Conservation (phyloP, 1,284 basidiomycete genomes). For the Fomitiporia mediterranea region DNA sequence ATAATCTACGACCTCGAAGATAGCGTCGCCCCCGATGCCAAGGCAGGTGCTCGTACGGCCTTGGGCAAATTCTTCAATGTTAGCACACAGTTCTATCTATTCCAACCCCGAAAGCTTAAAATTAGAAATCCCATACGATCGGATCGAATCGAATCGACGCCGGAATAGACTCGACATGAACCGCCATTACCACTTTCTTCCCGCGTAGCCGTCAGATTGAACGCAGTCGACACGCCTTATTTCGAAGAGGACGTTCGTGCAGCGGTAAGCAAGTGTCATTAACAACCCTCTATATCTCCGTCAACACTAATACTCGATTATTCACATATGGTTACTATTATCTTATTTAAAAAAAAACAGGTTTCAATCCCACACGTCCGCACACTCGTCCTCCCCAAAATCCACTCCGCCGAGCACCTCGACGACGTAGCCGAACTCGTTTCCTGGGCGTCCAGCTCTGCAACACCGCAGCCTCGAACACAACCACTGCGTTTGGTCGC, state of each 20-base stretch:
- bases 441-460: constrained; percentile 25
- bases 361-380: constrained; percentile 43
- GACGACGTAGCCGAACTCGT: constrained; percentile 53
- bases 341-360: constrained; percentile 30
- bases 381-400: constrained; percentile 74
- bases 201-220: constrained; percentile 71
- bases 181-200: constrained; percentile 39
- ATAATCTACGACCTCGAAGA: constrained; percentile 88
- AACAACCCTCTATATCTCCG: not conserved
- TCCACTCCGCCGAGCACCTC: constrained; percentile 65
- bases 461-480: constrained; percentile 19
- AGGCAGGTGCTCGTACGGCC: constrained; percentile 54
- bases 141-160: constrained; percentile 19
- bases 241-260: constrained; percentile 67
- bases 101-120: constrained; percentile 10
- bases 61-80: constrained; percentile 59
- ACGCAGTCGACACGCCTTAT: constrained; percentile 67
- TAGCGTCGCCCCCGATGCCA: constrained; percentile 65
- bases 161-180: constrained; percentile 23
- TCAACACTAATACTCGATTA: not conserved
- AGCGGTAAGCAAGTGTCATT: constrained; percentile 43
- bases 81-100: constrained; percentile 24
- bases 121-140: no score
- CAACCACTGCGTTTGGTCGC: constrained; percentile 60
- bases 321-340: constrained; percentile 12